These are phyloP conservation scores for Nematodospora valgi DNA, from an alignment of 805 yeast genomes.

Conservation along the genomic window DNA sequence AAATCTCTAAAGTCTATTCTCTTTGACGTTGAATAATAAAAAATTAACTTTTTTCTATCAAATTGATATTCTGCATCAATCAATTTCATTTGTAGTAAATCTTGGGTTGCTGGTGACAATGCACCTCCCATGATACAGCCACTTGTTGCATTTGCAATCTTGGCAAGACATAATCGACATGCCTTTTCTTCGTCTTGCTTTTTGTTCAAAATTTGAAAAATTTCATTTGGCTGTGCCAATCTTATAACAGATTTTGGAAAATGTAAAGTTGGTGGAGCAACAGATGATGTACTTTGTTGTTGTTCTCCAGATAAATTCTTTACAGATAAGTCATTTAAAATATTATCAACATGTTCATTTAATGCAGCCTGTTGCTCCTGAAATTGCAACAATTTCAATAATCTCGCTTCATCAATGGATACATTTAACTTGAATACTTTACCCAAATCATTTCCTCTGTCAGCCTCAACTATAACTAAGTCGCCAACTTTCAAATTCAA, in stretches of 20 bases:
- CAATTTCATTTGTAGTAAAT: conserved; percentile 48
- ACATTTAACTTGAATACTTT: conserved; percentile 57
- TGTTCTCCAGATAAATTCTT: conserved; percentile 13
- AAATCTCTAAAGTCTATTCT: conserved; percentile 72
- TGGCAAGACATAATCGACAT: conserved; percentile 54
- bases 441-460: conserved; percentile 77
- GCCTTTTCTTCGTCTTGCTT: conserved; percentile 69
- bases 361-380: conserved; percentile 71
- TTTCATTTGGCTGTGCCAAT: conserved; percentile 60
- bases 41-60: conserved; percentile 72
- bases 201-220: conserved; percentile 55
- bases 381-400: conserved; percentile 61
- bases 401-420: conserved; percentile 62
- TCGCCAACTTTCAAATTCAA: conserved; percentile 50
- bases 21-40: conserved; percentile 58
- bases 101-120: conserved; percentile 11
- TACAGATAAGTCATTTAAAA: conserved; percentile 21
- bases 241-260: conserved; percentile 67
- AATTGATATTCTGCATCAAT: conserved; percentile 79
- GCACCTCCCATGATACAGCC: conserved; percentile 4
- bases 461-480: conserved; percentile 80
- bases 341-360: conserved; percentile 18
- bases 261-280: conserved; percentile 48
- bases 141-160: conserved; percentile 43
- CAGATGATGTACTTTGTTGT: conserved; percentile 4